phyloP scores from a whole-genome alignment of 345 rosid species.

The Lumnitzera racemosa region DNA sequence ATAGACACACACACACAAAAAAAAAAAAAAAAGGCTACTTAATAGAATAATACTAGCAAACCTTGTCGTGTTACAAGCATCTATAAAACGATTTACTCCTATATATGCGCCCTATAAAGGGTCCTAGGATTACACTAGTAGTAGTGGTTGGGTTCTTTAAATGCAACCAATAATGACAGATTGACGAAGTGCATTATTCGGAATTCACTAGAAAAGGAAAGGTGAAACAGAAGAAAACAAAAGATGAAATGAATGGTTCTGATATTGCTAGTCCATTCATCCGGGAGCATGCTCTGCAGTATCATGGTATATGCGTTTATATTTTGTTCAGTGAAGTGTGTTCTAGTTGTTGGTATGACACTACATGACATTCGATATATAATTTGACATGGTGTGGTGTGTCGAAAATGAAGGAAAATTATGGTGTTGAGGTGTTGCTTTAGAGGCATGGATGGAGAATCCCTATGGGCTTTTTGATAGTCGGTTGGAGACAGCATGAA shows the following conservation, averaged over 20 bases:
- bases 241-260: slow-evolving; percentile 3
- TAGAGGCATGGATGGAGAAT: too few relatives aligned
- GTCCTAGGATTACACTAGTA: neutral
- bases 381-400: too few relatives aligned
- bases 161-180: slow-evolving; percentile 15
- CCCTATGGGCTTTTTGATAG: too few relatives aligned
- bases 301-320: neutral
- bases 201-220: slow-evolving; percentile 8
- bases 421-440: too few relatives aligned
- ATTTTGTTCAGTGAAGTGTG: neutral
- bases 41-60: neutral
- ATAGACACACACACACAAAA: neutral
- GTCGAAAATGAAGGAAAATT: too few relatives aligned
- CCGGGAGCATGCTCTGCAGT: slow-evolving; percentile 6
- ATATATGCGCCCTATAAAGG: slow-evolving; percentile 3
- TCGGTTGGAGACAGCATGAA: too few relatives aligned
- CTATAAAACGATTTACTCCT: neutral
- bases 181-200: neutral
- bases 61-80: neutral
- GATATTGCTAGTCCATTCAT: slow-evolving; percentile 20
- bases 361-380: too few relatives aligned
- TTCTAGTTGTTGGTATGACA: slow-evolving; percentile 22
- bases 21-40: too few relatives aligned
- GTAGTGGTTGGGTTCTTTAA: slow-evolving; percentile 24
- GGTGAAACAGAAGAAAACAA: neutral